Evolutionary conservation across 139 green algal genomes (phyloP).

Genomic region (Zygnema circumcarinatum): DNA sequence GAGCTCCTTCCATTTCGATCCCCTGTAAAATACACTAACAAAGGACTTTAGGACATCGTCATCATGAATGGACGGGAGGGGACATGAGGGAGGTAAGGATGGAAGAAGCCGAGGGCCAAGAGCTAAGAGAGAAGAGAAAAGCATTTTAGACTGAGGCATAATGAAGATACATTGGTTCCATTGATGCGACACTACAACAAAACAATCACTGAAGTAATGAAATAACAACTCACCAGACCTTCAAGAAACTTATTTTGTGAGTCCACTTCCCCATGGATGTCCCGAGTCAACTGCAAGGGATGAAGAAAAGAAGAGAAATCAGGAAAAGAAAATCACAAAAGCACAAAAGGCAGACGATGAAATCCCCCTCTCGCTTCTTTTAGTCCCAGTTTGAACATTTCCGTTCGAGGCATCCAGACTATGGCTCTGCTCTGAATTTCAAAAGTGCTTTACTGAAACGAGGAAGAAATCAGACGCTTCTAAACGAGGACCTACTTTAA

Average conservation of each 20-base stretch:
- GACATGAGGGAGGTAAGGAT: too few relatives aligned
- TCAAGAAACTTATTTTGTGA: conserved; percentile 29
- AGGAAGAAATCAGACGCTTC: not conserved
- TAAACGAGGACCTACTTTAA: conserved; percentile 1
- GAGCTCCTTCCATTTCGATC: not conserved
- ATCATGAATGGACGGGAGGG: too few relatives aligned
- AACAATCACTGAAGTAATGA: too few relatives aligned
- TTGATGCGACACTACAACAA: too few relatives aligned
- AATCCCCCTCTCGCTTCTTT: too few relatives aligned
- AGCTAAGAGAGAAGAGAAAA: too few relatives aligned
- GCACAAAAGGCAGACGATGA: too few relatives aligned
- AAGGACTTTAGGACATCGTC: not conserved
- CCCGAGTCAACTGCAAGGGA: conserved; percentile 8
- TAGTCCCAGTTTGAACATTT: too few relatives aligned
- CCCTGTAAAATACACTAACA: conserved; percentile 5
- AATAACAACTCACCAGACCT: not conserved
- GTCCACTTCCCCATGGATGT: conserved; percentile 22
- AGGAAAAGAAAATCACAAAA: not conserved
- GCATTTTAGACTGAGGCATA: too few relatives aligned
- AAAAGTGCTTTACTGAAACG: not conserved
- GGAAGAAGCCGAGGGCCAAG: too few relatives aligned
- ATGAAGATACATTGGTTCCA: too few relatives aligned
- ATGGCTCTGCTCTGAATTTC: not conserved
- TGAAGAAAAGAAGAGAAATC: conserved; percentile 6
- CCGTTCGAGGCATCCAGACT: too few relatives aligned